A percentile compares a stretch with the other conserved stretches of the same genome.
Evolutionary conservation across 768 basidiomycete genomes (phyloP).

Genomic region (Cystofilobasidium ferigula): DNA sequence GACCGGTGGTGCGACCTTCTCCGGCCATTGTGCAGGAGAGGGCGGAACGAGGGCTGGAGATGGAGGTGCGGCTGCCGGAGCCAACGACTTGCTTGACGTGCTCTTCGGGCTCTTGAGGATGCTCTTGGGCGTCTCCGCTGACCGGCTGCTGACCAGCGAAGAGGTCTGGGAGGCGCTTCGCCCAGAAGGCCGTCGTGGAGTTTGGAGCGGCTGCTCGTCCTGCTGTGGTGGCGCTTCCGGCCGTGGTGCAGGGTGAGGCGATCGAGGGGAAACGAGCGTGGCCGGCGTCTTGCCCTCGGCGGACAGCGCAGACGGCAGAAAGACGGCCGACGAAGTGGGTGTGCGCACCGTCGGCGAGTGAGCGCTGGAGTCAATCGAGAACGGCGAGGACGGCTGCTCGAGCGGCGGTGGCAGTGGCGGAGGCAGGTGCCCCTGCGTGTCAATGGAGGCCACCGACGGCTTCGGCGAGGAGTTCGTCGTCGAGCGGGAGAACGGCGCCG

Average conservation of each 20-base stretch:
- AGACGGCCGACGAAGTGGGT: neutral
- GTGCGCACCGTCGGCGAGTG: neutral
- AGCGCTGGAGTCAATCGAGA: neutral
- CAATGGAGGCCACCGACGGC: neutral
- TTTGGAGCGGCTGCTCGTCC: neutral
- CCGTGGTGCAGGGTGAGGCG: no score
- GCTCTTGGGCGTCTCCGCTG: neutral
- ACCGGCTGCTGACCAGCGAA: neutral
- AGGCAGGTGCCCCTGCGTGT: neutral
- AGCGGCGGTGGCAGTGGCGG: neutral
- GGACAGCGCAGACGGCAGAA: neutral
- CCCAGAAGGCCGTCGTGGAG: neutral
- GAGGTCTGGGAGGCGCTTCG: neutral
- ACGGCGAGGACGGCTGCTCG: neutral
- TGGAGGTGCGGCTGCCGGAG: neutral
- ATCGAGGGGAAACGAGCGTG: no score
- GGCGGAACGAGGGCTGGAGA: no score
- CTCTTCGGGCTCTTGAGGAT: slow-evolving; percentile 5
- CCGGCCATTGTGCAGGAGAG: no score
- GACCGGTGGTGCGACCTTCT: no score
- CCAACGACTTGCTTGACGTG: neutral
- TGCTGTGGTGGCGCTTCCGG: neutral
- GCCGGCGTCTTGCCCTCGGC: neutral
- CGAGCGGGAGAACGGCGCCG: neutral
- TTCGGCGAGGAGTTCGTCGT: neutral